These are phyloP conservation scores for Dipteronia dyeriana DNA, from an alignment of 345 rosid species.

Conservation along the genomic window DNA sequence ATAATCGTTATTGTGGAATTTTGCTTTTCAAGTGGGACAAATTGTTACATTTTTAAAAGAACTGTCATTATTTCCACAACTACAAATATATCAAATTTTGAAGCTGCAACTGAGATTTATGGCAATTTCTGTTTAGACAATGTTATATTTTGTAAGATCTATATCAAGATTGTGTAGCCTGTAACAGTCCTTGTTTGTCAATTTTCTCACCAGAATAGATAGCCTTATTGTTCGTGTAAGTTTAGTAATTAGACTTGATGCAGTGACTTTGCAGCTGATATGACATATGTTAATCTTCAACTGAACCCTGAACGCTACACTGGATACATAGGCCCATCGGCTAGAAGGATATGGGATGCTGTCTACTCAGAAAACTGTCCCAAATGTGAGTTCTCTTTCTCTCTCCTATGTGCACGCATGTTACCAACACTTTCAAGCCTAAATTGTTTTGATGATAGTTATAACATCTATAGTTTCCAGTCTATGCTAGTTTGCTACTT, in stretches of 20 bases:
- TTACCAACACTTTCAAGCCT: neutral
- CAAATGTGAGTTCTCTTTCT: slow-evolving; percentile 51
- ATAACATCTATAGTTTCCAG: neutral
- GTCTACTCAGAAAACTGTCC: slow-evolving; percentile 89
- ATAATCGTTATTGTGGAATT: slow-evolving; percentile 7
- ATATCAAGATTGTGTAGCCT: neutral
- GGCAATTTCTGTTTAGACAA: neutral
- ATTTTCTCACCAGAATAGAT: neutral
- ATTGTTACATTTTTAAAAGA: neutral
- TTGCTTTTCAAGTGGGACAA: neutral
- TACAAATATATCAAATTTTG: neutral
- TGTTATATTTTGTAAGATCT: slow-evolving; percentile 1
- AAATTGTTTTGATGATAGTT: slow-evolving; percentile 1
- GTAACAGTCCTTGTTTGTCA: neutral
- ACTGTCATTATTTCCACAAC: neutral
- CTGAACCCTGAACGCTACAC: slow-evolving; percentile 90
- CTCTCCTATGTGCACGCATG: neutral
- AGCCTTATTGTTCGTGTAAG: neutral
- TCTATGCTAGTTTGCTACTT: neutral
- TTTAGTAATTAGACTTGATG: slow-evolving; percentile 9
- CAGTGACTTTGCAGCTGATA: slow-evolving; percentile 53
- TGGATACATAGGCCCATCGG: slow-evolving; percentile 87
- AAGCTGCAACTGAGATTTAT: slow-evolving; percentile 4
- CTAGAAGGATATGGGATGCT: slow-evolving; percentile 98
- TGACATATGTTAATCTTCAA: slow-evolving; percentile 93